Evolutionary conservation across 108 stramenopile species (phyloP), one percentile per base, ranked within the genome.

Genomic region (Nannochloropsis gaditana): DNA sequence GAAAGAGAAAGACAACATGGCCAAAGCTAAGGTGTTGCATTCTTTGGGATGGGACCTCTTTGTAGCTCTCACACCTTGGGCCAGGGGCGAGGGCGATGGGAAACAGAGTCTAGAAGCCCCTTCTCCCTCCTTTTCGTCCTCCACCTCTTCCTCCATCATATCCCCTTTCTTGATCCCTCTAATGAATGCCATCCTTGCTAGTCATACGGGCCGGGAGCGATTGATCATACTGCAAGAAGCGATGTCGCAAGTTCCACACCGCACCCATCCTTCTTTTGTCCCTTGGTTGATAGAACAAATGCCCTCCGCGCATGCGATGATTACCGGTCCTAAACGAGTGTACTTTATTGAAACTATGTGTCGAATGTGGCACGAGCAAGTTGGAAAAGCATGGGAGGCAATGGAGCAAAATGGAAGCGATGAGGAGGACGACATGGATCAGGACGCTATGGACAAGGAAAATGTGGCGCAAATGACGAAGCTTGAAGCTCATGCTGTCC

Each of bases 151-250:
- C 59, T 73, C 59, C 19, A n/a, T n/a, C n/a, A 15, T 2, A 15
- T 73, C 6, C n/a, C 59, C 59, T n/a, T 73, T 73, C 2, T n/a
- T 73, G 4, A 3, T 73, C 59, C 59, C 59, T 73, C 59, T 73
- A 15, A 15, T 73, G 4, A 6, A 15, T n/a, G 59, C 59, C 6
- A 73, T 73, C 4, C n/a, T 73, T 15, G 6, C 19, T 3, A 15
- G 15, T 15, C 59, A 73, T 73, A 73, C 19, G 19, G 59, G 59
- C 19, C 59, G 59, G 6, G 59, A 73, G n/a, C 59, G 59, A 15
- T 73, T 73, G 59, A 15, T 73, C 59, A 73, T 73, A n/a, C 59
- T 73, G n/a, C 59, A 73, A n/a, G 59, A 73, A n/a, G 59, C 59
- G 3, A n/a, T 73, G 59, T 15, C 59, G 59, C n/a, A n/a, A 73